phyloP scores from a whole-genome alignment of 2,329 filamentous ascomycete genomes.

The Nothopassalora personata region DNA sequence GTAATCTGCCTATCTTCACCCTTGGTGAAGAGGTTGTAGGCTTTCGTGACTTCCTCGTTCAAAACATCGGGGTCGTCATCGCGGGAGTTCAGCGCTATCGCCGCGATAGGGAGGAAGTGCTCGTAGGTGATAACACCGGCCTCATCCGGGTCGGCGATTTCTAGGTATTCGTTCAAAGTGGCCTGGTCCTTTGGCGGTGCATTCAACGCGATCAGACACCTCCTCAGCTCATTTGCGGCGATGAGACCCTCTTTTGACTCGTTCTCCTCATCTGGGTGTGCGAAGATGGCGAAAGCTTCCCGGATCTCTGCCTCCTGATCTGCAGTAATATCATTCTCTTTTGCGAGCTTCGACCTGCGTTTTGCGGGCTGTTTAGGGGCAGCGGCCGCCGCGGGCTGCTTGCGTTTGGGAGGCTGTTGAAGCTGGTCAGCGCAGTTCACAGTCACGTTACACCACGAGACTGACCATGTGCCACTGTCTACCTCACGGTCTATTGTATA shows the following conservation, averaged over 20 bases:
- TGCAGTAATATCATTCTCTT: constrained; percentile 79
- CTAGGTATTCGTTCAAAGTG: constrained; percentile 71
- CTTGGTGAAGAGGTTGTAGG: constrained; percentile 73
- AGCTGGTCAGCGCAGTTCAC: neutral
- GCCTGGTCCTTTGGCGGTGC: constrained; percentile 58
- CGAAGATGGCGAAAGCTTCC: constrained; percentile 82
- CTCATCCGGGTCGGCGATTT: constrained; percentile 75
- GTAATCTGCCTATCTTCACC: constrained; percentile 63
- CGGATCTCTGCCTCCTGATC: constrained; percentile 85
- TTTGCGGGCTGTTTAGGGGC: constrained; percentile 36
- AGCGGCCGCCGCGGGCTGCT: constrained; percentile 23
- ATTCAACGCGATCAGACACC: constrained; percentile 63
- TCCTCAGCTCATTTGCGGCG: constrained; percentile 41
- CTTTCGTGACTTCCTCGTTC: constrained; percentile 71
- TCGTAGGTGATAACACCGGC: constrained; percentile 74
- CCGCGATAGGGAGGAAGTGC: constrained; percentile 81
- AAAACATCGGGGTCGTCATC: constrained; percentile 39
- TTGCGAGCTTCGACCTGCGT: constrained; percentile 81
- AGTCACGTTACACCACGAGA: neutral
- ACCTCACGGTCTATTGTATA: neutral
- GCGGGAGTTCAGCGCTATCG: constrained; percentile 67
- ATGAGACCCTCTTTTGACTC: constrained; percentile 58
- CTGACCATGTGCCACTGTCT: neutral
- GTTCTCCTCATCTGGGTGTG: constrained; percentile 40
- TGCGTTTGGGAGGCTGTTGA: constrained; percentile 29